These are phyloP conservation scores for Strobilomyces confusus DNA, from an alignment of 768 basidiomycete genomes.

Conservation along the genomic window DNA sequence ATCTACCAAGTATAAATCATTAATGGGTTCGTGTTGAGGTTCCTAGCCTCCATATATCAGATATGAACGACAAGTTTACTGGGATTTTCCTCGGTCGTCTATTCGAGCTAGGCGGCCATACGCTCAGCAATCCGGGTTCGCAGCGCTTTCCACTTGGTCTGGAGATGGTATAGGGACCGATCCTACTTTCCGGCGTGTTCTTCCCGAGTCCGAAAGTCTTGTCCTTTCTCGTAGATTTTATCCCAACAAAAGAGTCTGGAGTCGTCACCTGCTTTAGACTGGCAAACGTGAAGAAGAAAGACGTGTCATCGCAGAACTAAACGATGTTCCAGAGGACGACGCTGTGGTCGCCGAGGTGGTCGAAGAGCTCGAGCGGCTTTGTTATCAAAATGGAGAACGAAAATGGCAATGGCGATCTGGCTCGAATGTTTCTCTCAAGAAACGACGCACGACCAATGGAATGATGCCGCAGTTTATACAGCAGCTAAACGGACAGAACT, in stretches of 20 bases:
- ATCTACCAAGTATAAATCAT: conserved; percentile 49
- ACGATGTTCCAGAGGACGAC: conserved; percentile 57
- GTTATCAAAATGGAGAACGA: conserved; percentile 72
- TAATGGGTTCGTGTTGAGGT: conserved; percentile 44
- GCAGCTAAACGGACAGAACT: conserved; percentile 78
- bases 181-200: neutral
- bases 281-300: conserved; percentile 53
- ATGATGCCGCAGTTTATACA: conserved; percentile 83
- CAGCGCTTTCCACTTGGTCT: neutral
- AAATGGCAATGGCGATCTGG: conserved; percentile 80
- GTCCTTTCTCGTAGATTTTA: neutral
- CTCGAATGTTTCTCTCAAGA: conserved; percentile 67
- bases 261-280: conserved; percentile 66
- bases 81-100: neutral
- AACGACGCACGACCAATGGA: conserved; percentile 72
- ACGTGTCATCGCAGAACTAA: conserved; percentile 60
- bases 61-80: neutral
- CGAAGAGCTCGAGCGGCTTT: conserved; percentile 60
- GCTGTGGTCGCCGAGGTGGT: conserved; percentile 54
- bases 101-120: neutral
- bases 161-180: neutral
- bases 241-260: conserved; percentile 19
- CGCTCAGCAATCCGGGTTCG: neutral
- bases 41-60: neutral
- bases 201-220: neutral